phyloP scores from a whole-genome alignment of 2,329 filamentous ascomycete genomes.

The Botrytis medusae region DNA sequence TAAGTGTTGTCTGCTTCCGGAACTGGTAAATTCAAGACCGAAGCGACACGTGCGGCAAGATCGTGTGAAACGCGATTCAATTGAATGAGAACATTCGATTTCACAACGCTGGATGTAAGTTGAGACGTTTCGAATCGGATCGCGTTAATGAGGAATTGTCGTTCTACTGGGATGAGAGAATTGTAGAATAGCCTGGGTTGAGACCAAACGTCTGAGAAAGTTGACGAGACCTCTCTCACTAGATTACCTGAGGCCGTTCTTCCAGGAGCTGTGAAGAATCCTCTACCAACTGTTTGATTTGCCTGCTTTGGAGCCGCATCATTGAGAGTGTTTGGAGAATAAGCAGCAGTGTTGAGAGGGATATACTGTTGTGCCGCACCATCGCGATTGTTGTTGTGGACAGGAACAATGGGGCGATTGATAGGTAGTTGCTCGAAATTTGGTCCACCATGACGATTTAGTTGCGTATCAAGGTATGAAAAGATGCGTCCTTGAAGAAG shows the following conservation, averaged over 20 bases:
- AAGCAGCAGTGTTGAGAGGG: constrained; percentile 64
- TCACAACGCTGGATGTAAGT: constrained; percentile 56
- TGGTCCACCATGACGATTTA: constrained; percentile 51
- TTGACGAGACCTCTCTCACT: constrained; percentile 57
- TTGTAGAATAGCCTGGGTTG: constrained; percentile 75
- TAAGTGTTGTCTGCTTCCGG: constrained; percentile 61
- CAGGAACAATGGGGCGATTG: constrained; percentile 31
- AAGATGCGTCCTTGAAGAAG: constrained; percentile 67
- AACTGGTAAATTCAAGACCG: constrained; percentile 57
- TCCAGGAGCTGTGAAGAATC: constrained; percentile 68
- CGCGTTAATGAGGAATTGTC: constrained; percentile 71
- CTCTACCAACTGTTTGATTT: constrained; percentile 60
- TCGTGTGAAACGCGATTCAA: constrained; percentile 69
- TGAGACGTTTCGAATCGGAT: constrained; percentile 70
- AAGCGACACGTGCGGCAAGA: constrained; percentile 63
- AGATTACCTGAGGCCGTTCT: constrained; percentile 55
- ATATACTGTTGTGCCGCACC: constrained; percentile 69
- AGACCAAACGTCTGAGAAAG: constrained; percentile 70
- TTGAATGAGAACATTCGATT: constrained; percentile 65
- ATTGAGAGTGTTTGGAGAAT: constrained; percentile 68
- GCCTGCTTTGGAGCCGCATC: constrained; percentile 63
- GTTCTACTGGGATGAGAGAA: constrained; percentile 62
- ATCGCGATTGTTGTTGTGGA: constrained; percentile 65
- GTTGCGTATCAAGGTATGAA: constrained; percentile 65
- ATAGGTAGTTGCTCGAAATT: constrained; percentile 59